A percentile compares a stretch with the other conserved stretches of the same genome.
phyloP scores from a whole-genome alignment of 371 early-diverging fungal genomes.

The Mortierella sp. region DNA sequence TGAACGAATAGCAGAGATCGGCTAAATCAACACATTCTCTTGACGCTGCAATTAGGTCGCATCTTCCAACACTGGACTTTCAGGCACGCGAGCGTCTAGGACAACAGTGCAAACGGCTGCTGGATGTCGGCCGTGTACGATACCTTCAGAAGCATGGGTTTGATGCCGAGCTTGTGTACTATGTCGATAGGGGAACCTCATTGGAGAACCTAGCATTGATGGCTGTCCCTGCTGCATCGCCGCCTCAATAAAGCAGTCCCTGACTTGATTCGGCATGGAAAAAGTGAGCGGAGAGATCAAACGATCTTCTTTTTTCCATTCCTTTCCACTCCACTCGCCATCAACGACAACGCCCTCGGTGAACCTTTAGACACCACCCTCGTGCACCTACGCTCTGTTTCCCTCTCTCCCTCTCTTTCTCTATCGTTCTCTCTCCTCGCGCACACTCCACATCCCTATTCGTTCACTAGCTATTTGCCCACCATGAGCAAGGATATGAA shows the following conservation, averaged over 20 bases:
- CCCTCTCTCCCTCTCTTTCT: background rate
- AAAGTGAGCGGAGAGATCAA: background rate
- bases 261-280: conserved; percentile 6
- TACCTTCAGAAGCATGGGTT: conserved; percentile 66
- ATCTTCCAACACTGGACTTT: conserved; percentile 71
- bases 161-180: conserved; percentile 72
- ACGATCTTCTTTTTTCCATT: conserved; percentile 31
- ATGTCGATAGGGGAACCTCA: conserved; percentile 69
- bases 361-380: background rate
- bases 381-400: background rate
- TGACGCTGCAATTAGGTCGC: conserved; percentile 40
- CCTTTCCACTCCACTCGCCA: conserved; percentile 13
- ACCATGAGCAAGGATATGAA: conserved; percentile 64
- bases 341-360: conserved; percentile 1
- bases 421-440: background rate
- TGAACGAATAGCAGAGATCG: background rate
- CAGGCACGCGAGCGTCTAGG: conserved; percentile 74
- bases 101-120: conserved; percentile 76
- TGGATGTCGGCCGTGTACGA: conserved; percentile 75
- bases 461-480: conserved; percentile 14
- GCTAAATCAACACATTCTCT: no score
- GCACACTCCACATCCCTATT: background rate
- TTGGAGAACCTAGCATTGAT: conserved; percentile 81
- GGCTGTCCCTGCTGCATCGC: conserved; percentile 53
- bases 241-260: background rate